These are phyloP conservation scores for Linnemannia schmuckeri DNA, from an alignment of 192 early-diverging fungal genomes.

Conservation along the genomic window DNA sequence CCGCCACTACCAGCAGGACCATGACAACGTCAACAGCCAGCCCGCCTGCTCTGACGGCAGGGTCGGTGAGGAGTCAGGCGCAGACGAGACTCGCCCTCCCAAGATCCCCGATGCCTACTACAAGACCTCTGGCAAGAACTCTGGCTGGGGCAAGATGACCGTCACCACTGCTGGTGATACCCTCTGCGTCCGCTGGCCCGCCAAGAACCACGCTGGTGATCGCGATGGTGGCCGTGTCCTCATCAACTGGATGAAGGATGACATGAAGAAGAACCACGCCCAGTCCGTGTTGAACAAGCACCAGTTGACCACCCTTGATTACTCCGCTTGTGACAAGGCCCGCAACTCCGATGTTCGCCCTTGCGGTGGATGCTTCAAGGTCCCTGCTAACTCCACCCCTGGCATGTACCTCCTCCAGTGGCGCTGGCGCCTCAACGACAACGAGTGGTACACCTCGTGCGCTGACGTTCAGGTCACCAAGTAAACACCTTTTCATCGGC, in stretches of 20 bases:
- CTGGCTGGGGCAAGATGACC: conserved; percentile 22
- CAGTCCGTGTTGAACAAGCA: conserved; percentile 30
- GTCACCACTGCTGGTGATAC: conserved; percentile 11
- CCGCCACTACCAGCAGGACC: conserved; percentile 54
- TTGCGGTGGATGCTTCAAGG: conserved; percentile 51
- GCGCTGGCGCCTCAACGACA: conserved; percentile 40
- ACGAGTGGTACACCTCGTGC: conserved; percentile 50
- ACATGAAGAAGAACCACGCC: conserved; percentile 27
- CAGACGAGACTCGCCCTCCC: conserved; percentile 34
- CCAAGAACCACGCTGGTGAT: conserved; percentile 54
- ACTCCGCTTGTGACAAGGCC: conserved; percentile 50
- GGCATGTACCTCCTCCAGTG: conserved; percentile 44
- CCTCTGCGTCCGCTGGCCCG: conserved; percentile 56
- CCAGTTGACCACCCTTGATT: conserved; percentile 21
- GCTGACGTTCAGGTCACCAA: conserved; percentile 29
- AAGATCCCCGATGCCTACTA: conserved; percentile 28
- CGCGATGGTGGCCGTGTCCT: neutral
- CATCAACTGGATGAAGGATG: conserved; percentile 23
- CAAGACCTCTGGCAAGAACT: conserved; percentile 19
- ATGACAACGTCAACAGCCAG: conserved; percentile 18
- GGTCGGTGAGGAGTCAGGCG: conserved; percentile 39
- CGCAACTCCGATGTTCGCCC: conserved; percentile 39
- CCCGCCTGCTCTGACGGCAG: conserved; percentile 38
- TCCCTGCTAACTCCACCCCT: conserved; percentile 7
- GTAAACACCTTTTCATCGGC: neutral